Percentiles rank a stretch among this genome's conserved stretches.
phyloP scores from a whole-genome alignment of 1,284 basidiomycete genomes.

The Erythrobasidium hasegawianum region DNA sequence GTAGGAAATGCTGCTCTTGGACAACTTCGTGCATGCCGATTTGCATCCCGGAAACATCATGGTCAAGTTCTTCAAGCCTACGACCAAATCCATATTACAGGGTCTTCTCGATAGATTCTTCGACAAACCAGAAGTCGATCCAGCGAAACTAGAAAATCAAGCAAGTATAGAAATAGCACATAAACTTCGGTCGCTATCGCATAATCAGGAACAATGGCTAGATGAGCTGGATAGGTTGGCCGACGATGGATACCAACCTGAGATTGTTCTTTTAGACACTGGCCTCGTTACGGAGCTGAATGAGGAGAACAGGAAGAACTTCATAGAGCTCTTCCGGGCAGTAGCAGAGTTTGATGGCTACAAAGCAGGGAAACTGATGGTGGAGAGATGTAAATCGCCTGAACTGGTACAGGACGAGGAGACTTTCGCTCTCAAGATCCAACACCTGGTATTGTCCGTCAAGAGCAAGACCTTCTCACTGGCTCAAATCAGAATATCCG shows the following conservation, averaged over 20 bases:
- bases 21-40: conserved; percentile 97
- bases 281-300: conserved; percentile 87
- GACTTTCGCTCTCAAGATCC: conserved; percentile 94
- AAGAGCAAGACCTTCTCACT: conserved; percentile 96
- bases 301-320: conserved; percentile 77
- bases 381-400: conserved; percentile 88
- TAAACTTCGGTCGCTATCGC: conserved; percentile 59
- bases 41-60: conserved; percentile 95
- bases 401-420: conserved; percentile 86
- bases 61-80: conserved; percentile 75
- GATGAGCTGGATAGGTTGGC: conserved; percentile 64
- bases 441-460: conserved; percentile 85
- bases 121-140: conserved; percentile 39
- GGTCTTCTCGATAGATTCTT: conserved; percentile 39
- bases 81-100: conserved; percentile 40
- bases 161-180: conserved; percentile 58
- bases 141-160: conserved; percentile 56
- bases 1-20: conserved; percentile 93
- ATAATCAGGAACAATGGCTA: conserved; percentile 66
- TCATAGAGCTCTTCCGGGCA: conserved; percentile 92
- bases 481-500: conserved; percentile 90
- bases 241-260: conserved; percentile 77
- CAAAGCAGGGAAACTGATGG: conserved; percentile 89
- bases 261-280: conserved; percentile 93
- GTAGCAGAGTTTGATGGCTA: conserved; percentile 97